These are phyloP conservation scores for Camellia granthamiana DNA, from an alignment of 148 eudicot genomes.

Conservation along the genomic window DNA sequence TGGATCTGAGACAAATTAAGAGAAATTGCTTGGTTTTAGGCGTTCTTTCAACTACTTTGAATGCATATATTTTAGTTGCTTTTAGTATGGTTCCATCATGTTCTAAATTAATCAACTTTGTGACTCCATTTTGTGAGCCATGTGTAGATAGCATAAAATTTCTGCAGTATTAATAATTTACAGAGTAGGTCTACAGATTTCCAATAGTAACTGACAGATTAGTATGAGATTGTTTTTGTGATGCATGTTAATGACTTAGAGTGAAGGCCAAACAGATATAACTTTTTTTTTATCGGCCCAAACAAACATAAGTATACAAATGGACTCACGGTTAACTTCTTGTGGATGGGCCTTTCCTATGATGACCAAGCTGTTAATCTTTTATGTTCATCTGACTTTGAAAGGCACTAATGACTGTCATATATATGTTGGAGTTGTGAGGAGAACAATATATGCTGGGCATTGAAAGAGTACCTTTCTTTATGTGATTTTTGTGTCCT, in stretches of 20 bases:
- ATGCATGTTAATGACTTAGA: neutral
- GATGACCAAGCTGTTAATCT: neutral
- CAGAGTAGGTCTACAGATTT: neutral
- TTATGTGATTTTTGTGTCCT: neutral
- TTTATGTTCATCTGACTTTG: neutral
- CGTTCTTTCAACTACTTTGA: neutral
- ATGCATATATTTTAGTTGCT: neutral
- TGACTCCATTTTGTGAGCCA: neutral
- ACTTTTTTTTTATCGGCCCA: too few relatives aligned
- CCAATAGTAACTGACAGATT: neutral
- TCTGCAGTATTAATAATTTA: neutral
- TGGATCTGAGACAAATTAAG: neutral
- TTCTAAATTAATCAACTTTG: neutral
- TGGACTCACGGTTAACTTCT: neutral
- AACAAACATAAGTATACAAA: neutral
- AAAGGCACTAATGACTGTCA: neutral
- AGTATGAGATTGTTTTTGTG: neutral
- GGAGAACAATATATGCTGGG: neutral
- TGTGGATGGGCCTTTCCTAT: neutral
- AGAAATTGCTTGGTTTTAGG: slow-evolving; percentile 6
- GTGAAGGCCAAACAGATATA: neutral
- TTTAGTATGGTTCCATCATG: neutral
- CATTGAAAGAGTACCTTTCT: neutral
- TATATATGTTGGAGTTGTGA: neutral
- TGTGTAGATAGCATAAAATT: neutral